phyloP scores from a whole-genome alignment of 2,329 filamentous ascomycete genomes.

The Alternaria sp. region DNA sequence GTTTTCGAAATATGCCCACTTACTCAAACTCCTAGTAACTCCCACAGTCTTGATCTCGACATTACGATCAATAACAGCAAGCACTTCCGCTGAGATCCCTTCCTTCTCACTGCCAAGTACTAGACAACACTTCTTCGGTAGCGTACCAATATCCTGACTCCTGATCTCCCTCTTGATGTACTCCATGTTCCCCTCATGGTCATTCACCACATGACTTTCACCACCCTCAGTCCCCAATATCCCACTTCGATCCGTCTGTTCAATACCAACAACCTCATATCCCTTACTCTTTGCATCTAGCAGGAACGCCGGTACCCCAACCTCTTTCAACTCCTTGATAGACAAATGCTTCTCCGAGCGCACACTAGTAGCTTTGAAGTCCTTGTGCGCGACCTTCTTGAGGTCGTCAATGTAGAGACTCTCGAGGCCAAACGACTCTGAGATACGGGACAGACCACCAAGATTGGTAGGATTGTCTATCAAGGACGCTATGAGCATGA shows the following conservation, averaged over 20 bases:
- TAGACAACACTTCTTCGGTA: conserved; percentile 54
- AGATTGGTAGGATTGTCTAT: conserved; percentile 62
- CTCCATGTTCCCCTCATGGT: background rate
- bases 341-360: conserved; percentile 60
- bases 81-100: conserved; percentile 59
- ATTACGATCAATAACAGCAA: conserved; percentile 60
- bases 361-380: conserved; percentile 61
- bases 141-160: conserved; percentile 28
- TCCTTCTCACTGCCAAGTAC: conserved; percentile 63
- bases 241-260: conserved; percentile 62
- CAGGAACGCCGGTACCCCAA: conserved; percentile 51
- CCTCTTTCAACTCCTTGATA: conserved; percentile 51
- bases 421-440: conserved; percentile 61
- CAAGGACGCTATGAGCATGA: conserved; percentile 61
- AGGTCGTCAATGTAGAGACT: conserved; percentile 57
- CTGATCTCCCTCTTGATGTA: background rate
- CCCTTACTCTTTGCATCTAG: conserved; percentile 55
- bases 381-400: conserved; percentile 54
- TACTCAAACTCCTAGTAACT: conserved; percentile 61
- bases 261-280: conserved; percentile 62
- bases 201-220: background rate
- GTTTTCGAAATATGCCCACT: background rate
- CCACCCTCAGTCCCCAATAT: conserved; percentile 51
- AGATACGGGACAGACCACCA: conserved; percentile 60
- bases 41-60: conserved; percentile 63